Evolutionary conservation across 2,329 filamentous ascomycete genomes (phyloP), one percentile per base, ranked within the genome.

Genomic region (Aureobasidium sp.): DNA sequence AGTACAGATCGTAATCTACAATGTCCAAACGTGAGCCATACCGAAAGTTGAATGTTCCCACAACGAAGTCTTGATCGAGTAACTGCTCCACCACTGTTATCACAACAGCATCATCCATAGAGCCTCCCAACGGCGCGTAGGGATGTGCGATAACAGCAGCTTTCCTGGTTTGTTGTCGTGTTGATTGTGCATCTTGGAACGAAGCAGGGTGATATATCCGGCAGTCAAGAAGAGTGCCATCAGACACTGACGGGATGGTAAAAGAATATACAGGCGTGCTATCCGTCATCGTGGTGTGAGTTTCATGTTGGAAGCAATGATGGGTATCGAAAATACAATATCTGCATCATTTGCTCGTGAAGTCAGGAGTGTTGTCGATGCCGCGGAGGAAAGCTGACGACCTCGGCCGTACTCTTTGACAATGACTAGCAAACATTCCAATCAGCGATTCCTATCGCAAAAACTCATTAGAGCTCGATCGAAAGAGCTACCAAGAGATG

Each of bases 41-140:
- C 22, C 20, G 39, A 37, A 65, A 97, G 71, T 97, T 97, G 75
- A 97, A 97, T 0, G 91, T 96, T 8, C 83, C 87, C 2, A 97
- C 88, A 1, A 96, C 72, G 69, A 85, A 95, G 1, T 89, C 90
- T 58, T 80, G 76, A 5, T 81, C 77, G n/a, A 96, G 73, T 49
- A 96, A 78, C 63, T 87, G 75, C 1, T 78, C 77, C 0, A 83
- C 84, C 2, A 89, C 76, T 9, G 84, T 78, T n/a, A 84, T 80
- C 1, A 97, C 87, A 0, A 96, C 81, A 0, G 84, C 82, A 71
- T 97, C 92, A 71, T 97, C 90, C 71, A 86, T 94, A 73, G 80
- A 86, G 5, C 93, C 94, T 5, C 94, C 94, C 57, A 97, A 78
- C 0, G 90, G 87, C 37, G 90, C 91, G 71, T 97, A 97, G 0